Base-by-base conservation (phyloP, 805 yeast genomes). In the Teunomyces panamensis region DNA sequence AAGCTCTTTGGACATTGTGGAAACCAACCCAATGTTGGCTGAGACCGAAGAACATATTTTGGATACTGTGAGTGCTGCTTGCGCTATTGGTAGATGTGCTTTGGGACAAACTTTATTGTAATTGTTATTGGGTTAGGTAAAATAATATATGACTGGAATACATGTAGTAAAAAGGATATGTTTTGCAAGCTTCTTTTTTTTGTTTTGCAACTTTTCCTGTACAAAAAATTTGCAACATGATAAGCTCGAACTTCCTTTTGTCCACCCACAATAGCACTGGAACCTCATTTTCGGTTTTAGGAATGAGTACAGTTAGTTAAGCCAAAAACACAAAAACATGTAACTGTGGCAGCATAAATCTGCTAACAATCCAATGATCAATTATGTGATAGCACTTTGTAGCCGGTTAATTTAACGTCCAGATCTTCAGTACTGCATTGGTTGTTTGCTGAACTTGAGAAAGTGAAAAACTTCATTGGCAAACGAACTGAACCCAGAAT, bases 81-180 rank as follows among this genome's bases (percentile, higher is more conserved):
- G 92, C 59, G 91, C 97, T 17, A 79, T 92, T 49, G 92, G 92
- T 46, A 81, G 95, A 66, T 90, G 97, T 74, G 96, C 97, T 1
- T 68, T 94, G 56, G 99, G 99, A 48, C 96, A 94, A 65, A 87
- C 96, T 3, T 69, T 92, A 47, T 68, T 87, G 54, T 86, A 74
- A 60, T 34, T 39, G 17, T 32, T 32, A 17, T 26, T 37, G 41
- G 41, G 30, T 37, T 24, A 10, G 41, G 41, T 37, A 37, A 26
- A 16, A 17, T 17, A 24, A 36, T 36, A 36, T 13, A 36, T 17
- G 39, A 17, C 8, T n/a, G 17, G 11, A 9, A 24, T 37, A 26
- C 7, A 37, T 6, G n/a, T n/a, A n/a, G n/a, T n/a, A n/a, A n/a
- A n/a, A 20, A 5, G 24, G 6, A 20, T 5, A 20, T 20, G 24